These are phyloP conservation scores for Globisporangium cylindrosporum DNA, from an alignment of 352 stramenopile species.

Conservation along the genomic window DNA sequence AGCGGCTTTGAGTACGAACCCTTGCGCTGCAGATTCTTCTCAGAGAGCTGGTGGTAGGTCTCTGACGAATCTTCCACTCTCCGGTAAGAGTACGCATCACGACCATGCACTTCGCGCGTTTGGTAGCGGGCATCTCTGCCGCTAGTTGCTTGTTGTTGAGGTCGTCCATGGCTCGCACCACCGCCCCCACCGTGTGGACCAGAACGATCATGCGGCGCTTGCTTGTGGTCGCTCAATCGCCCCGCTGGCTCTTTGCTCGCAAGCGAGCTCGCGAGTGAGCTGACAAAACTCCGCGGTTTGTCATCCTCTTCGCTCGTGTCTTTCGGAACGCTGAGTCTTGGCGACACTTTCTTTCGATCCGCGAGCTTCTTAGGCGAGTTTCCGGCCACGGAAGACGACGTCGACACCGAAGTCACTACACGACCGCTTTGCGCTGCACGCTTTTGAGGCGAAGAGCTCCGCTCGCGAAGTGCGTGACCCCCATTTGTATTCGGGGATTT, in stretches of 20 bases:
- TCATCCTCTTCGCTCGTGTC: constrained; percentile 2
- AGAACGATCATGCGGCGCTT: constrained; percentile 5
- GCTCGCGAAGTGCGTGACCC: not conserved
- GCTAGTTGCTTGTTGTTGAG: not conserved
- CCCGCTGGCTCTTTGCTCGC: constrained; percentile 13
- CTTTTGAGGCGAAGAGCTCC: constrained; percentile 20
- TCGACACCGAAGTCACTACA: constrained; percentile 23
- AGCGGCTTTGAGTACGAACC: constrained; percentile 22
- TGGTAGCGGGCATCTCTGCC: constrained; percentile 17
- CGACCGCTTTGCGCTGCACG: constrained; percentile 14
- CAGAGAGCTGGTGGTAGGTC: constrained; percentile 17
- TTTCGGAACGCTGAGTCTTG: constrained; percentile 1
- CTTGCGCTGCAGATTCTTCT: constrained; percentile 19
- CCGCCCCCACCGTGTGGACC: not conserved
- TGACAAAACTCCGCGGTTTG: constrained; percentile 23
- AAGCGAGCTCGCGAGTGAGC: constrained; percentile 34
- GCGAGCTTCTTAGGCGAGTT: constrained; percentile 13
- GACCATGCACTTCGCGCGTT: constrained; percentile 13
- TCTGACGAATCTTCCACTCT: constrained; percentile 22
- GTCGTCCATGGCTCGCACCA: not conserved
- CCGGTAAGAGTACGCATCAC: constrained; percentile 20
- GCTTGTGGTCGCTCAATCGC: constrained; percentile 12
- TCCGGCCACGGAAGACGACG: not conserved
- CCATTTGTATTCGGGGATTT: constrained; percentile 6
- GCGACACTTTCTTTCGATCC: constrained; percentile 14